Conservation (phyloP, 1,139 yeast species). For the Candida glucosophila region DNA sequence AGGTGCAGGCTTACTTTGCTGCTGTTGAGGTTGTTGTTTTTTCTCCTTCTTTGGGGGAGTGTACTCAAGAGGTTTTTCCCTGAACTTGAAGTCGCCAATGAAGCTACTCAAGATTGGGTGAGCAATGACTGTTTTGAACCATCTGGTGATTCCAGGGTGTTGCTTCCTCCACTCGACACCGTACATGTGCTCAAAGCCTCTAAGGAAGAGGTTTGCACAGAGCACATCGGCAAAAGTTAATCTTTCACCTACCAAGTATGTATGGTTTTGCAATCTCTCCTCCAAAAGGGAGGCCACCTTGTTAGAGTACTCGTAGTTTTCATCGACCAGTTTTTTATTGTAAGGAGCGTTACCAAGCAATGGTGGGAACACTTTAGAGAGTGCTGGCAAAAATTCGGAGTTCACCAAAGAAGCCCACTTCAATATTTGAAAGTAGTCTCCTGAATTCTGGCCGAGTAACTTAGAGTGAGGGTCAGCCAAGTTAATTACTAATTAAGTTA, state of each 20-base stretch:
- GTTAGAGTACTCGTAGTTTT: conserved; percentile 33
- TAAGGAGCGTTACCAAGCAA: conserved; percentile 37
- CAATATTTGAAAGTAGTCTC: conserved; percentile 63
- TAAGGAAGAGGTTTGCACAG: conserved; percentile 48
- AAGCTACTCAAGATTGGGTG: conserved; percentile 43
- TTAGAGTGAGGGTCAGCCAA: conserved; percentile 20
- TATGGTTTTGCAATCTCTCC: conserved; percentile 61
- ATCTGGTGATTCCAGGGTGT: conserved; percentile 74
- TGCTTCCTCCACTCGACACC: conserved; percentile 71
- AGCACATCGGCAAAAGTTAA: conserved; percentile 77
- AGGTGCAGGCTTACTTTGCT: conserved; percentile 14
- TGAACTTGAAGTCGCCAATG: conserved; percentile 42
- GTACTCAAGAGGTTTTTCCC: conserved; percentile 58
- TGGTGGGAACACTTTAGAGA: conserved; percentile 25
- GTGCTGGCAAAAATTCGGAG: conserved; percentile 50
- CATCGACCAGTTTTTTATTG: conserved; percentile 77
- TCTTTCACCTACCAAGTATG: conserved; percentile 90
- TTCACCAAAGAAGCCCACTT: conserved; percentile 81
- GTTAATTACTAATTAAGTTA: conserved; percentile 22
- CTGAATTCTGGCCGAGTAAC: conserved; percentile 57
- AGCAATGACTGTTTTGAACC: conserved; percentile 69
- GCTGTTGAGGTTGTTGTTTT: conserved; percentile 26
- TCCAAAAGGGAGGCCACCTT: conserved; percentile 41
- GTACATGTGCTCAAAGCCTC: conserved; percentile 61
- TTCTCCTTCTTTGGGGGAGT: conserved; percentile 79